These are phyloP conservation scores for Dillenia turbinata DNA, from an alignment of 164 flowering plant species.

Conservation along the genomic window DNA sequence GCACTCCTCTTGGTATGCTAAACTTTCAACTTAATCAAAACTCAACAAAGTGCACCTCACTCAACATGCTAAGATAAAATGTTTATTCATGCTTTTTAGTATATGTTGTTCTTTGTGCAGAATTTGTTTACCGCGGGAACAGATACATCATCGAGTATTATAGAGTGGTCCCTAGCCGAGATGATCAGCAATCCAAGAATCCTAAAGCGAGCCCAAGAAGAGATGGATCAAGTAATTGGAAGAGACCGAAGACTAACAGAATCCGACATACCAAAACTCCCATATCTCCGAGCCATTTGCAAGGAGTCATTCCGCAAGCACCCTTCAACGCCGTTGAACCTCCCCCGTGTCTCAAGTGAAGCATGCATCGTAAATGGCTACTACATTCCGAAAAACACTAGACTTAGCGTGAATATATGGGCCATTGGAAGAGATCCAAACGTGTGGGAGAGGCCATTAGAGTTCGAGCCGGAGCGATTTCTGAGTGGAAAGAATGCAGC, in stretches of 20 bases:
- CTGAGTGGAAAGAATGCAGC: slow-evolving; percentile 2
- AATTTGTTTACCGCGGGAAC: slow-evolving; percentile 19
- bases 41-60: no score
- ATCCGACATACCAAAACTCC: slow-evolving; percentile 20
- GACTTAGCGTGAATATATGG: slow-evolving; percentile 19
- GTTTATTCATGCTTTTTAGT: no score
- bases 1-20: slow-evolving; percentile 3
- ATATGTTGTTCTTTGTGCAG: background rate
- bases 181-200: slow-evolving; percentile 16
- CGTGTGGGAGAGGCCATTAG: slow-evolving; percentile 10
- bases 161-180: slow-evolving; percentile 11
- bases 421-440: slow-evolving; percentile 15
- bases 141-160: slow-evolving; percentile 10
- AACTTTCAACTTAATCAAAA: no score
- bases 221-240: slow-evolving; percentile 21
- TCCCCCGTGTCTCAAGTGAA: slow-evolving; percentile 10
- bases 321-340: slow-evolving; percentile 21
- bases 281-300: slow-evolving; percentile 14
- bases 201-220: slow-evolving; percentile 9
- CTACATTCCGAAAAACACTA: slow-evolving; percentile 16
- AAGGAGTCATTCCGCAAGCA: slow-evolving; percentile 20
- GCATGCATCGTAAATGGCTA: slow-evolving; percentile 17
- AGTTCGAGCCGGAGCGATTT: slow-evolving; percentile 11
- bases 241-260: slow-evolving; percentile 12
- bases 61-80: no score